These are phyloP conservation scores for Syzygium malaccense DNA, from an alignment of 441 rosid genomes.

Conservation along the genomic window DNA sequence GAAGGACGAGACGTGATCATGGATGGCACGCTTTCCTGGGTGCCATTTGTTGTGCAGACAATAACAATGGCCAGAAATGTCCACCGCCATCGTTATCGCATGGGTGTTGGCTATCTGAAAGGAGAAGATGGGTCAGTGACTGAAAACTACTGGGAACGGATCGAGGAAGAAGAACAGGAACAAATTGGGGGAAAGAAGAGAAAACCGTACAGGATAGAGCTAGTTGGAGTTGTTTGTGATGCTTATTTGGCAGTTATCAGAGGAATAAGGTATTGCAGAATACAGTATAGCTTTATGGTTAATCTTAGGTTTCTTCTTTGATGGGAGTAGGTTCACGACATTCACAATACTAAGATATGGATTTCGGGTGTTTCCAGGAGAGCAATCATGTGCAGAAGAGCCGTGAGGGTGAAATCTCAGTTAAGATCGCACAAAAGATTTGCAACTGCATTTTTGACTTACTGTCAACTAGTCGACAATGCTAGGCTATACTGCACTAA, in stretches of 20 bases:
- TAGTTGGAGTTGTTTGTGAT: conserved; percentile 92
- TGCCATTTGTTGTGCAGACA: conserved; percentile 93
- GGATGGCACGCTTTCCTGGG: conserved; percentile 99
- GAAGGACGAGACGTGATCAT: conserved; percentile 94
- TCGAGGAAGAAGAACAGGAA: conserved; percentile 61
- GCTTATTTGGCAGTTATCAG: conserved; percentile 90
- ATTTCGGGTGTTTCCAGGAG: conserved; percentile 44
- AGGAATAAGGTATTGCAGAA: conserved; percentile 63
- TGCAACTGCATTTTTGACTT: conserved; percentile 81
- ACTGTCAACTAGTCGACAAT: conserved; percentile 77
- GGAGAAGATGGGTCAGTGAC: conserved; percentile 52
- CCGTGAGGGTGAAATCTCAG: conserved; percentile 84
- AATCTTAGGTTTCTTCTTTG: neutral
- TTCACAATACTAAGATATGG: neutral
- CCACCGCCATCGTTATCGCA: conserved; percentile 85
- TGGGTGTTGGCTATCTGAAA: conserved; percentile 84
- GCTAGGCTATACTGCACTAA: conserved; percentile 88
- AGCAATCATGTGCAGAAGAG: conserved; percentile 91
- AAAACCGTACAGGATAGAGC: conserved; percentile 90
- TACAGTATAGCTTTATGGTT: neutral
- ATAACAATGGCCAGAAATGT: conserved; percentile 95
- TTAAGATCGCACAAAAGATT: conserved; percentile 91
- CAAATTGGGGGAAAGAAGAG: conserved; percentile 53
- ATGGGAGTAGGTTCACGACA: neutral
- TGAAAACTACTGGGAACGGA: conserved; percentile 89